These are phyloP conservation scores for Blastobotrys robertii DNA, from an alignment of 805 yeast species.

Conservation along the genomic window DNA sequence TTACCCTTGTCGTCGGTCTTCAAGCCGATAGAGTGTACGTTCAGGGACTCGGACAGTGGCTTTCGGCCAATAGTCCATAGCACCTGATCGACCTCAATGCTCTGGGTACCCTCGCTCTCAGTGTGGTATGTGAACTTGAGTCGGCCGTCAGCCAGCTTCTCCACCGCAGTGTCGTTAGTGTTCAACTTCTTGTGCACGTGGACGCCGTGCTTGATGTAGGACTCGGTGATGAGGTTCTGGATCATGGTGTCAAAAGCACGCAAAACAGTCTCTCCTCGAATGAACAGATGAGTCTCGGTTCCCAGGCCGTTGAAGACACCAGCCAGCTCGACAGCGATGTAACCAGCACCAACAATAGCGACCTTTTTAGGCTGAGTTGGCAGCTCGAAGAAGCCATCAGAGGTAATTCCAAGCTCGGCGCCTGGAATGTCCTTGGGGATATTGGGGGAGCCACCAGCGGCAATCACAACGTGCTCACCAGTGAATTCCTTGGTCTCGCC, in stretches of 20 bases:
- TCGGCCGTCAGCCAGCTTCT: conserved; percentile 34
- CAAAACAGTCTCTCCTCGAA: conserved; percentile 85
- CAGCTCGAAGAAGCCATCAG: conserved; percentile 85
- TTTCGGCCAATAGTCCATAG: conserved; percentile 94
- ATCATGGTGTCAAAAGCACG: conserved; percentile 80
- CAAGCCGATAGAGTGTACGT: conserved; percentile 68
- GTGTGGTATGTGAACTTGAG: conserved; percentile 38
- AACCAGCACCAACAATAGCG: conserved; percentile 96
- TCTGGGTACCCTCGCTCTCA: conserved; percentile 18
- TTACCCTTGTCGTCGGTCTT: conserved; percentile 49
- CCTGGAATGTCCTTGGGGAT: conserved; percentile 68
- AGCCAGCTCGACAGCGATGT: conserved; percentile 90
- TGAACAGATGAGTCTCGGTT: conserved; percentile 73
- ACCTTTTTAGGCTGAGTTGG: conserved; percentile 81
- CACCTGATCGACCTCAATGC: conserved; percentile 62
- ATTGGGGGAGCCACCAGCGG: conserved; percentile 86
- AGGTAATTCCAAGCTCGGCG: conserved; percentile 69
- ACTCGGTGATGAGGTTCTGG: conserved; percentile 68
- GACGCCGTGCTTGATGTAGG: conserved; percentile 73
- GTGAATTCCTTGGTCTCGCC: conserved; percentile 49
- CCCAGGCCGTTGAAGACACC: conserved; percentile 91
- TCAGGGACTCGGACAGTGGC: conserved; percentile 55
- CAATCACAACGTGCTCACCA: conserved; percentile 77
- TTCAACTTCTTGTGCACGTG: conserved; percentile 59
- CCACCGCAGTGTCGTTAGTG: conserved; percentile 27